Conservation (phyloP, 768 basidiomycete genomes). For the Clathrus columnatus region DNA sequence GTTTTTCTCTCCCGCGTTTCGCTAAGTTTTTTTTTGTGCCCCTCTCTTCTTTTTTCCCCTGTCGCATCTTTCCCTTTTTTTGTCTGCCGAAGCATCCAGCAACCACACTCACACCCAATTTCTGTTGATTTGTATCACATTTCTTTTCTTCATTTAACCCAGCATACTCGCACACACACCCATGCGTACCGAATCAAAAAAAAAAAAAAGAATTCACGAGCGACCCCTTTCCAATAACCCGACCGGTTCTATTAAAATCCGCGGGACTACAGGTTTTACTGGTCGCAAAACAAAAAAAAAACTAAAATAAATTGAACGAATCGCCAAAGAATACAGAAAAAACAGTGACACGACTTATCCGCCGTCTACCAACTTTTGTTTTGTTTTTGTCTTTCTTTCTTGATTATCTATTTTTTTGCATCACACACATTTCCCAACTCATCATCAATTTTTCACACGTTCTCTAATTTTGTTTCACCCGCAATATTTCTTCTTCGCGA, state of each 20-base stretch:
- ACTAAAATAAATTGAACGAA: background rate
- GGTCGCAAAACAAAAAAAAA: background rate
- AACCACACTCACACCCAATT: background rate
- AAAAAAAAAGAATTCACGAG: slow-evolving; percentile 3
- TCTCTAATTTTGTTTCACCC: background rate
- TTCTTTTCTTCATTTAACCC: background rate
- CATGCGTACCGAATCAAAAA: background rate
- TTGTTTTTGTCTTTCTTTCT: background rate
- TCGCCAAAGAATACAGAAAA: background rate
- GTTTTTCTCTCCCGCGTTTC: background rate
- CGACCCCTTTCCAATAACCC: background rate
- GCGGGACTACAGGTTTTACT: background rate
- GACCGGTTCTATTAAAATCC: background rate
- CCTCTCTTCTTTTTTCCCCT: background rate
- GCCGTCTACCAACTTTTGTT: background rate
- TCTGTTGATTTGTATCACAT: background rate
- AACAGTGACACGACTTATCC: background rate
- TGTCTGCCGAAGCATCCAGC: background rate
- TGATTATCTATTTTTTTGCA: background rate
- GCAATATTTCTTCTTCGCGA: slow-evolving; percentile 1
- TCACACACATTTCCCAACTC: background rate
- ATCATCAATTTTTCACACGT: background rate
- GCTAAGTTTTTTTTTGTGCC: background rate
- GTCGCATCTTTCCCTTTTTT: background rate
- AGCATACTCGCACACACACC: background rate